Evolutionary conservation across 495 filamentous ascomycete genomes (phyloP).

Genomic region (Hypomontagnella submonticulosa): DNA sequence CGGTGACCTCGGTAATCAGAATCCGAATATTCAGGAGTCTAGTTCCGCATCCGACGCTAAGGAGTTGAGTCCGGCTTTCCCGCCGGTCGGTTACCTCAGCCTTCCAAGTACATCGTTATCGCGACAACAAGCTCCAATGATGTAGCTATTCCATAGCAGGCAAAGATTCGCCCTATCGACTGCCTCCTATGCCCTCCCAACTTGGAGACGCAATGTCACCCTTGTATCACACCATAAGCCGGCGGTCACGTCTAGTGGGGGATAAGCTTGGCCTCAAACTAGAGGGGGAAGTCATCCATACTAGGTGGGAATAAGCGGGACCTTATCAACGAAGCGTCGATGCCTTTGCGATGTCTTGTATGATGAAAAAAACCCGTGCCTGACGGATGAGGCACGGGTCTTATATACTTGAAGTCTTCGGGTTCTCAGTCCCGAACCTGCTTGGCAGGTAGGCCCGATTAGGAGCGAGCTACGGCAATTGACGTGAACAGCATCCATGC

Average conservation of each 20-base stretch:
- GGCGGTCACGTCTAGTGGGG: conserved; percentile 14
- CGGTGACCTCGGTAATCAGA: conserved; percentile 10
- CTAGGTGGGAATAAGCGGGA: conserved; percentile 23
- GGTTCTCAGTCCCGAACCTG: conserved; percentile 4
- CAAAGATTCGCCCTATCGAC: neutral
- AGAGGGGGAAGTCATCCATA: conserved; percentile 2
- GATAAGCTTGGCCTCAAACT: conserved; percentile 25
- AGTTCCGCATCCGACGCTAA: conserved; percentile 19
- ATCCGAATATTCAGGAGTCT: conserved; percentile 5
- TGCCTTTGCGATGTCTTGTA: conserved; percentile 14
- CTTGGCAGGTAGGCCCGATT: conserved; percentile 19
- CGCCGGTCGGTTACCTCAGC: neutral
- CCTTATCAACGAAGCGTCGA: conserved; percentile 5
- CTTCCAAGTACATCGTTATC: conserved; percentile 5
- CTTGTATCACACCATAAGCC: conserved; percentile 24
- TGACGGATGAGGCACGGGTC: conserved; percentile 26
- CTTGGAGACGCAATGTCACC: conserved; percentile 21
- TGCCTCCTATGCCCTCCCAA: neutral
- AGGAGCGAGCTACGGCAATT: neutral
- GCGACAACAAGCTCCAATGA: neutral
- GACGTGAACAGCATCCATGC: conserved; percentile 3
- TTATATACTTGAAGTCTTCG: conserved; percentile 25
- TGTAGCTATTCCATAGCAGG: conserved; percentile 5
- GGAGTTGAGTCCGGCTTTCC: conserved; percentile 4
- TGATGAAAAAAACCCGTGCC: conserved; percentile 9